Conservation (phyloP, 2,329 filamentous ascomycete genomes). For the Xylaria sp. region DNA sequence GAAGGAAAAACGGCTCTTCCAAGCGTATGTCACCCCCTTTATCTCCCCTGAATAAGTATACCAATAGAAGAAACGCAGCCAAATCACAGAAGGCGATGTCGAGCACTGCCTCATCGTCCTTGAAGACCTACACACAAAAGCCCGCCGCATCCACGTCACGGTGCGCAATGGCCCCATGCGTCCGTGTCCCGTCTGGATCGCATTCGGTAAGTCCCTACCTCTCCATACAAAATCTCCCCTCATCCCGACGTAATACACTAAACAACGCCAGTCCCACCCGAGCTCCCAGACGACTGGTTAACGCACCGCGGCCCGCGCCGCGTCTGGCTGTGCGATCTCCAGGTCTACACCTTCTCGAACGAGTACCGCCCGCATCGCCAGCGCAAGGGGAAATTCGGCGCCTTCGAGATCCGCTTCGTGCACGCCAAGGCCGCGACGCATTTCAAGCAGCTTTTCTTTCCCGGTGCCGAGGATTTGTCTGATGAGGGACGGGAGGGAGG, state of each 20-base stretch:
- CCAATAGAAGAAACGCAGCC: slow-evolving; percentile 24
- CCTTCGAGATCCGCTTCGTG: slow-evolving; percentile 49
- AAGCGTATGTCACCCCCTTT: slow-evolving; percentile 41
- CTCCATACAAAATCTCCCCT: not conserved
- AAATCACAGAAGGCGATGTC: slow-evolving; percentile 52
- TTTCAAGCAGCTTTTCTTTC: slow-evolving; percentile 40
- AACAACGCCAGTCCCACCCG: slow-evolving; percentile 44
- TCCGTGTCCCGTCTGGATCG: slow-evolving; percentile 58
- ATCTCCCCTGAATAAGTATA: not conserved
- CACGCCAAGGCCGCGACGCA: slow-evolving; percentile 30
- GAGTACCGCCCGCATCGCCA: slow-evolving; percentile 49
- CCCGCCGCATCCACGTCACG: slow-evolving; percentile 51
- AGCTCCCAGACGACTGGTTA: slow-evolving; percentile 45
- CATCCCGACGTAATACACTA: not conserved
- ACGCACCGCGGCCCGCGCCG: slow-evolving; percentile 42
- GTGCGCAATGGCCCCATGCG: slow-evolving; percentile 50
- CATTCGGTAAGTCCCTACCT: slow-evolving; percentile 45
- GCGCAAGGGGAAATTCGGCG: slow-evolving; percentile 42
- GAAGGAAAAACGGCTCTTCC: slow-evolving; percentile 49
- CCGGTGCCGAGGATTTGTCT: slow-evolving; percentile 17
- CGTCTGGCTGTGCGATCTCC: slow-evolving; percentile 49
- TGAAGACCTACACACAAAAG: slow-evolving; percentile 43
- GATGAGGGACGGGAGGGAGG: slow-evolving; percentile 1
- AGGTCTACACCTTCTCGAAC: slow-evolving; percentile 56
- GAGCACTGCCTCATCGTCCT: slow-evolving; percentile 51